Evolutionary conservation across 306 rosid species (phyloP).

Genomic region (Boehmeria nivea): DNA sequence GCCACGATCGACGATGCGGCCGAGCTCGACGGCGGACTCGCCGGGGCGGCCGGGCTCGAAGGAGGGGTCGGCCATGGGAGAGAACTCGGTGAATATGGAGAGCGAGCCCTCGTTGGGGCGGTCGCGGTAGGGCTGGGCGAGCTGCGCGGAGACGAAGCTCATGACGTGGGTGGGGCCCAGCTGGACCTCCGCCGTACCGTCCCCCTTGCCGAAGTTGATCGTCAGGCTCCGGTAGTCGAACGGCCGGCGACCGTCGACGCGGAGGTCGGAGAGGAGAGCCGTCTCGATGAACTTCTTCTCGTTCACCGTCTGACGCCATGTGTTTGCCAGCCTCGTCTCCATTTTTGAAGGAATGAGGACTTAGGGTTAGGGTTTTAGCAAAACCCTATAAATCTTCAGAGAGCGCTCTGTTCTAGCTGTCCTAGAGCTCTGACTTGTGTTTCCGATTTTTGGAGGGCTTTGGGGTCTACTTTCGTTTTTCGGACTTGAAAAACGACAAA

Average conservation of each 20-base stretch:
- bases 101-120: slow-evolving; percentile 86
- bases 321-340: slow-evolving; percentile 73
- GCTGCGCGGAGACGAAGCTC: slow-evolving; percentile 60
- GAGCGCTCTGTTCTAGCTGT: neutral
- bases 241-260: slow-evolving; percentile 84
- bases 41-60: slow-evolving; percentile 82
- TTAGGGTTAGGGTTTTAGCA: neutral
- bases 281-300: slow-evolving; percentile 62
- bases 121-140: slow-evolving; percentile 72
- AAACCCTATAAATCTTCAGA: slow-evolving; percentile 9
- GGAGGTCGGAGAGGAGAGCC: slow-evolving; percentile 53
- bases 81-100: slow-evolving; percentile 79
- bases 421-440: neutral
- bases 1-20: slow-evolving; percentile 79
- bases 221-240: slow-evolving; percentile 63
- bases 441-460: too few relatives aligned
- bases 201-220: slow-evolving; percentile 60
- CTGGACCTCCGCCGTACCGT: slow-evolving; percentile 74
- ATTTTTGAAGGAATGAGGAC: slow-evolving; percentile 14
- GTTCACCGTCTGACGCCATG: slow-evolving; percentile 49
- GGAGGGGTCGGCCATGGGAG: slow-evolving; percentile 96
- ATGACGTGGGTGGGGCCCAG: slow-evolving; percentile 76
- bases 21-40: slow-evolving; percentile 70
- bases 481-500: too few relatives aligned
- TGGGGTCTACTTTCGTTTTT: too few relatives aligned